Evolutionary conservation across 1,284 basidiomycete species (phyloP).

Genomic region (Boletellus deceptivus): DNA sequence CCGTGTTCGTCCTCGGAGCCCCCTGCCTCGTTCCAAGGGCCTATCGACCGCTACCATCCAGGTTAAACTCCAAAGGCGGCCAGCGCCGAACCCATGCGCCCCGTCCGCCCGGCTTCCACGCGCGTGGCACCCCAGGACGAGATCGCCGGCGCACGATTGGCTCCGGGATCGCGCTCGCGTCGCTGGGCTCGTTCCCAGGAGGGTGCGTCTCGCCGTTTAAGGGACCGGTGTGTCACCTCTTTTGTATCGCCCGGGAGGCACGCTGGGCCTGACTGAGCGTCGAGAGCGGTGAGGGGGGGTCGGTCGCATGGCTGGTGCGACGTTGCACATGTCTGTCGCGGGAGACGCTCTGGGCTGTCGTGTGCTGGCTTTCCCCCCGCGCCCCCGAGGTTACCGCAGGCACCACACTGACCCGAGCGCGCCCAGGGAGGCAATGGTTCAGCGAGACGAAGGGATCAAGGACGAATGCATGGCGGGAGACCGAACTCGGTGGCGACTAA

Average conservation of each 20-base stretch:
- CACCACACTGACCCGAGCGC: not conserved
- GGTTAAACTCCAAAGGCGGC: conserved; percentile 21
- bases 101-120: conserved; percentile 18
- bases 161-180: conserved; percentile 3
- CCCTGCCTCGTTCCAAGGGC: conserved; percentile 20
- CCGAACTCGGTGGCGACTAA: too few relatives aligned
- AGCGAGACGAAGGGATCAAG: conserved; percentile 1
- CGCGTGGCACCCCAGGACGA: conserved; percentile 12
- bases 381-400: conserved; percentile 10
- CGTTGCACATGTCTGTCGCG: conserved; percentile 17
- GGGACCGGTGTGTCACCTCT: not conserved
- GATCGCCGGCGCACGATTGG: not conserved
- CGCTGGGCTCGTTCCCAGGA: not conserved
- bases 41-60: conserved; percentile 6
- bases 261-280: conserved; percentile 10
- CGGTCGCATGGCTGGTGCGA: conserved; percentile 15
- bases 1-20: not conserved
- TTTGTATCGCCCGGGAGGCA: not conserved
- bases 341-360: conserved; percentile 13
- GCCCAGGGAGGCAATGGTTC: conserved; percentile 9
- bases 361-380: conserved; percentile 29
- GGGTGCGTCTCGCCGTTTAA: conserved; percentile 7
- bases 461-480: not conserved
- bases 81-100: conserved; percentile 6
- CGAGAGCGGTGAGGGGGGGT: conserved; percentile 25